Evolutionary conservation across 2,329 filamentous ascomycete genomes (phyloP), one percentile per base, ranked within the genome.

Genomic region (Colletotrichum godetiae): DNA sequence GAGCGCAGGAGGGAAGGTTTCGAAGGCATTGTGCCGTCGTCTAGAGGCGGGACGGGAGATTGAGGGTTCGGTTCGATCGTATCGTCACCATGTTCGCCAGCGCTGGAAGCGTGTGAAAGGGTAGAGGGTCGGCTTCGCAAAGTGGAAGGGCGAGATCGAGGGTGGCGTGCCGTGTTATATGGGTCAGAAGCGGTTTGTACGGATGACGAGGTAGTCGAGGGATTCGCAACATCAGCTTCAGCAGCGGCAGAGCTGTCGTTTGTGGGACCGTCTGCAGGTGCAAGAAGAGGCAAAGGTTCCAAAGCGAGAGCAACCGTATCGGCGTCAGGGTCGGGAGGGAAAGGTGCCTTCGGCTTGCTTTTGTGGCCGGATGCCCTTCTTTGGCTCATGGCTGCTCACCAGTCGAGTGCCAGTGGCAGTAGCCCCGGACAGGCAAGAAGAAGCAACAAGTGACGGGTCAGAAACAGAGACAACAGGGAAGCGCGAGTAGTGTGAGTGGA

Each of bases 1-100:
- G 78, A 69, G 74, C 77, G 49, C 79, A 79, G 68, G 75, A 84
- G 79, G 65, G 83, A 81, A 33, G 84, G 82, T 62, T 75, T 75
- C 19, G 74, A 66, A 46, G 65, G 68, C 74, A 75, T 75, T 53
- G 37, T n/a, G 66, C 73, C 68, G 72, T 68, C 57, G 68, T 73
- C 62, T 72, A 75, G 52, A 67, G 70, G 63, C 42, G 68, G 59
- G 22, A 49, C 55, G 46, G 65, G 68, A 61, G 72, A 46, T 15
- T 46, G 19, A 65, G 35, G 62, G 46, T 15, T 66, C 35, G 52
- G 49, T 3, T 53, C 65, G 63, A 22, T 29, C 15, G 66, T 74
- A 68, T 75, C 68, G 65, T 68, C 73, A 75, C 52, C 74, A 75
- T 75, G 62, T 75, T 75, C 68, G 68, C 46, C 35, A 24, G 29